These are phyloP conservation scores for Dactylorhiza incarnata DNA, from an alignment of 106 monocot genomes.

Conservation along the genomic window DNA sequence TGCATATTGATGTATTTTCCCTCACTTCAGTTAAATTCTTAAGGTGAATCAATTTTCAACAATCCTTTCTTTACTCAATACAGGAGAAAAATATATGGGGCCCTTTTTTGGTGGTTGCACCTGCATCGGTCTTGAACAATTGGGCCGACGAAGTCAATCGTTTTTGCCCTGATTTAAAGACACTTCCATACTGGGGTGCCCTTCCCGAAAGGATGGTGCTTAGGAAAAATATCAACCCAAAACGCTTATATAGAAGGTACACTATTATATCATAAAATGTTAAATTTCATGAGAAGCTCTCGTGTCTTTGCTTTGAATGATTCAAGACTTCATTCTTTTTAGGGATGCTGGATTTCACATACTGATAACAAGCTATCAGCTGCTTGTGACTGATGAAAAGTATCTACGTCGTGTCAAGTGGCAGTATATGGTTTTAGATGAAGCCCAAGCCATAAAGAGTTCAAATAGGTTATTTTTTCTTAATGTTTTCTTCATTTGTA, in stretches of 20 bases:
- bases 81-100: constrained; percentile 99
- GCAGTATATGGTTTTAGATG: constrained; percentile 99
- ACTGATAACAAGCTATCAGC: constrained; percentile 93
- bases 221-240: constrained; percentile 89
- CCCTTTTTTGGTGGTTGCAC: constrained; percentile 94
- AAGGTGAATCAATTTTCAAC: no score
- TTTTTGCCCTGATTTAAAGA: constrained; percentile 89
- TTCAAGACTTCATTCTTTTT: not conserved
- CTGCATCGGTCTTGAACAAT: constrained; percentile 93
- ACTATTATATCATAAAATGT: not conserved
- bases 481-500: not conserved
- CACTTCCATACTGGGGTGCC: constrained; percentile 95
- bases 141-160: constrained; percentile 93
- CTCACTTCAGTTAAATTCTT: no score
- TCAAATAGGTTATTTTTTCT: constrained; percentile 62
- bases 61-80: not conserved
- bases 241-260: constrained; percentile 92
- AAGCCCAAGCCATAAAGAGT: constrained; percentile 99
- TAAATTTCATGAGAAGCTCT: not conserved
- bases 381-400: constrained; percentile 91
- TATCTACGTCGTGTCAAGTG: constrained; percentile 79
- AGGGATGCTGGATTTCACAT: constrained; percentile 97
- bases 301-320: constrained; percentile 1
- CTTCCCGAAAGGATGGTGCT: constrained; percentile 60
- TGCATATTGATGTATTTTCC: no score